phyloP scores from a whole-genome alignment of 495 filamentous ascomycete genomes.

The Xylaria nigripes region DNA sequence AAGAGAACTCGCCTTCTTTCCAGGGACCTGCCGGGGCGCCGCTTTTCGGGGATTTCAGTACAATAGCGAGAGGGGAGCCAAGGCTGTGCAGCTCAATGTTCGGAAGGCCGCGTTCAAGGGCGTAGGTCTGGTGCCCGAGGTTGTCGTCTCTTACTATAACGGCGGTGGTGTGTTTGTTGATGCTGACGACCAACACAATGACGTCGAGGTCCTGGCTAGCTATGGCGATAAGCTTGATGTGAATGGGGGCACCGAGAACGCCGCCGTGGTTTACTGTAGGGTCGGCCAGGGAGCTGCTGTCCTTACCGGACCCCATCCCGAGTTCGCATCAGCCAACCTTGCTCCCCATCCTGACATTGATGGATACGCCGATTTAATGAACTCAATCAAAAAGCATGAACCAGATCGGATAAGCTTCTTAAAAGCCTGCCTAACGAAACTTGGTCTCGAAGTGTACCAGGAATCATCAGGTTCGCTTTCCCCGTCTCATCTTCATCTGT shows the following conservation, averaged over 20 bases:
- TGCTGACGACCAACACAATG: constrained; percentile 52
- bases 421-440: constrained; percentile 70
- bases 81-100: constrained; percentile 60
- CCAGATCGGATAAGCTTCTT: constrained; percentile 63
- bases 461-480: constrained; percentile 65
- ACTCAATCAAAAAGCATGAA: constrained; percentile 64
- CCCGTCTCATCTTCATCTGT: constrained; percentile 79
- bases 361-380: constrained; percentile 59
- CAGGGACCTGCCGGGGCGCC: constrained; percentile 73
- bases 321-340: constrained; percentile 84
- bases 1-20: constrained; percentile 82
- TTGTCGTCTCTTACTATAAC: constrained; percentile 81
- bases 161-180: constrained; percentile 94
- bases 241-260: constrained; percentile 58
- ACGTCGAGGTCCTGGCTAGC: constrained; percentile 74
- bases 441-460: constrained; percentile 70
- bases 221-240: constrained; percentile 73
- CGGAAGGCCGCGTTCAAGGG: constrained; percentile 50
- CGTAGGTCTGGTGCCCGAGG: constrained; percentile 45
- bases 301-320: constrained; percentile 86
- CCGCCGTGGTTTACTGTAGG: constrained; percentile 81
- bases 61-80: constrained; percentile 77
- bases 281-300: constrained; percentile 76
- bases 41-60: constrained; percentile 91
- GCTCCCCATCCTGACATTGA: constrained; percentile 51